These are phyloP conservation scores for Gentiana macrophylla DNA, from an alignment of 257 asterid genomes.

Conservation along the genomic window DNA sequence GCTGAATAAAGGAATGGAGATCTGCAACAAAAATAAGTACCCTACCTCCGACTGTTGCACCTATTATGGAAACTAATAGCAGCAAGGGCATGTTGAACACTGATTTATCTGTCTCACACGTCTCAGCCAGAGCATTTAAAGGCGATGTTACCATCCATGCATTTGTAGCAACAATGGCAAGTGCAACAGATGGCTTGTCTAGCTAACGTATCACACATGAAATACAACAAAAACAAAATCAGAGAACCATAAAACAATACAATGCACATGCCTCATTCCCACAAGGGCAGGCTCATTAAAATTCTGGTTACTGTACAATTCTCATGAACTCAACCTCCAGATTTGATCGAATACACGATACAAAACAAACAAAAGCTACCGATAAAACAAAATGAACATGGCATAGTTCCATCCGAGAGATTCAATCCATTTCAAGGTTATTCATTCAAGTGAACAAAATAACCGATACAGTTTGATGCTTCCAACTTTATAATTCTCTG, in stretches of 20 bases:
- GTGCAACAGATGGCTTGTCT: constrained; percentile 25
- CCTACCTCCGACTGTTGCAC: constrained; percentile 97
- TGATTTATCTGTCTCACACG: constrained; percentile 65
- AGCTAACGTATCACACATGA: constrained; percentile 19
- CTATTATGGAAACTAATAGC: constrained; percentile 72
- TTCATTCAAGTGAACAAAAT: no score
- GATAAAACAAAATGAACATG: no score
- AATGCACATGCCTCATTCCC: neutral
- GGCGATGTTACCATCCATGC: constrained; percentile 53
- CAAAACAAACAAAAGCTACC: no score
- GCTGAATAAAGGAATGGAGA: neutral
- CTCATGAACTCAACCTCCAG: no score
- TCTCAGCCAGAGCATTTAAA: constrained; percentile 72
- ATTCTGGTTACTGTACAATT: no score
- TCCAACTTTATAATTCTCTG: no score
- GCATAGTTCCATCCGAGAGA: no score
- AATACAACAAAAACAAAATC: constrained; percentile 5
- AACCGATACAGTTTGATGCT: no score
- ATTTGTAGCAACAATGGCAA: constrained; percentile 35
- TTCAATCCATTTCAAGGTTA: no score
- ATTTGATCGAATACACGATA: no score
- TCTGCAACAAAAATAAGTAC: constrained; percentile 2
- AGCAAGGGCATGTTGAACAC: constrained; percentile 67
- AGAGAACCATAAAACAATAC: neutral
- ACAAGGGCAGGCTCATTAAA: neutral